Evolutionary conservation across 2,329 filamentous ascomycete genomes (phyloP).

Genomic region (Aspergillus sp.): DNA sequence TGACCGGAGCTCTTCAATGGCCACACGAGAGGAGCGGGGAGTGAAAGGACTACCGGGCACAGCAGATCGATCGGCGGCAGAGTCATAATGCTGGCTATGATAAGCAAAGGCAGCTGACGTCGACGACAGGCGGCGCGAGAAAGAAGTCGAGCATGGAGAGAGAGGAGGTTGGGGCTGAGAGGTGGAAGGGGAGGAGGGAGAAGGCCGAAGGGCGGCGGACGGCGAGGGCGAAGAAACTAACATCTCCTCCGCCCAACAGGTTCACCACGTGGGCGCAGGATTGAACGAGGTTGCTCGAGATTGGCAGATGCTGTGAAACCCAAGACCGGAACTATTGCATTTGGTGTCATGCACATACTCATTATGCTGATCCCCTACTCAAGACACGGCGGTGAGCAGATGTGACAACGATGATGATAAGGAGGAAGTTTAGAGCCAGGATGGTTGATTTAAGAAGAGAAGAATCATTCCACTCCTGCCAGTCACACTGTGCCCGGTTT

Average conservation of each 20-base stretch:
- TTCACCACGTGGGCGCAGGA: slow-evolving; percentile 40
- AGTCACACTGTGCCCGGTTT: background rate
- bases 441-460: background rate
- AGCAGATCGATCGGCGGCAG: slow-evolving; percentile 24
- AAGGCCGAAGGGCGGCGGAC: slow-evolving; percentile 37
- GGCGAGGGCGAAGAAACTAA: slow-evolving; percentile 45
- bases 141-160: slow-evolving; percentile 12
- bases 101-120: slow-evolving; percentile 10
- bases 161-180: slow-evolving; percentile 12
- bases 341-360: slow-evolving; percentile 30
- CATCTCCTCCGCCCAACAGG: slow-evolving; percentile 35
- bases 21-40: slow-evolving; percentile 35
- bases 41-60: slow-evolving; percentile 26
- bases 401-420: background rate
- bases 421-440: background rate
- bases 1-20: slow-evolving; percentile 42
- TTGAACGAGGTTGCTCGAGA: slow-evolving; percentile 31
- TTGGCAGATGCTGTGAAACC: slow-evolving; percentile 31
- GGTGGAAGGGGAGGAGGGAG: slow-evolving; percentile 25
- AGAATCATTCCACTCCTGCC: background rate
- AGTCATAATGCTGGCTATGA: slow-evolving; percentile 31
- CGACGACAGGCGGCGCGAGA: slow-evolving; percentile 11
- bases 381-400: background rate
- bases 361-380: slow-evolving; percentile 18
- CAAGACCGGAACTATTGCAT: slow-evolving; percentile 19